Evolutionary conservation across 2,329 filamentous ascomycete genomes (phyloP).

Genomic region (Escovopsis sp.): DNA sequence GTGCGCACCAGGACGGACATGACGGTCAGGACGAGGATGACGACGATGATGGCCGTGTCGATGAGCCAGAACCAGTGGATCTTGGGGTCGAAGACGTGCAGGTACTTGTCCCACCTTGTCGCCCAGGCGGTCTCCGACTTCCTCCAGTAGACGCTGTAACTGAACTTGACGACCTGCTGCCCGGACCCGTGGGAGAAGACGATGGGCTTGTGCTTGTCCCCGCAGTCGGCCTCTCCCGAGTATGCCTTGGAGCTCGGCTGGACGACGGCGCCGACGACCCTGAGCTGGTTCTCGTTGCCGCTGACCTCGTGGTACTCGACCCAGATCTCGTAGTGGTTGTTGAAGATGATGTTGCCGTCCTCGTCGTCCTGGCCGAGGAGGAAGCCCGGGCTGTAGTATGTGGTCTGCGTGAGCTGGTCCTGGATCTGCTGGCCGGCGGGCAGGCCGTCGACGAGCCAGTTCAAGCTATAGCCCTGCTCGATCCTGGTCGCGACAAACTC

Average conservation of each 20-base stretch:
- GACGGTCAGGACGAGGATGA: conserved; percentile 83
- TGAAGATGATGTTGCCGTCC: conserved; percentile 47
- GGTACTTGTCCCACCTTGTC: conserved; percentile 96
- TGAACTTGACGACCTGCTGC: conserved; percentile 59
- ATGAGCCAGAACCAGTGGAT: conserved; percentile 99
- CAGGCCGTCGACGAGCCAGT: conserved; percentile 90
- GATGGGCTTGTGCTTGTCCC: conserved; percentile 40
- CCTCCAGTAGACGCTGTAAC: conserved; percentile 85
- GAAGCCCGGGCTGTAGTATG: conserved; percentile 88
- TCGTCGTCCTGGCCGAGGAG: conserved; percentile 48
- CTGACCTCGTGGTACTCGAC: conserved; percentile 82
- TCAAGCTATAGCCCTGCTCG: conserved; percentile 73
- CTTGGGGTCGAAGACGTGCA: conserved; percentile 93
- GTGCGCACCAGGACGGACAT: conserved; percentile 82
- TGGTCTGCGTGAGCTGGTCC: conserved; percentile 60
- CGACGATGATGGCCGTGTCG: conserved; percentile 87
- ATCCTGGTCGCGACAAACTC: conserved; percentile 76
- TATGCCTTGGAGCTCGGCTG: conserved; percentile 60
- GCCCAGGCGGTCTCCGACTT: conserved; percentile 80
- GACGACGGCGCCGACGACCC: conserved; percentile 86
- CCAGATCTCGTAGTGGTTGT: conserved; percentile 92
- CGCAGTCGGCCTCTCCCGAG: conserved; percentile 48
- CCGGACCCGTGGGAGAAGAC: conserved; percentile 42
- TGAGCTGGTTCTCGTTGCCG: conserved; percentile 50
- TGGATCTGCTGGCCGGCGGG: conserved; percentile 74